These are phyloP conservation scores for Zangia roseola DNA, from an alignment of 768 basidiomycete genomes.

Conservation along the genomic window DNA sequence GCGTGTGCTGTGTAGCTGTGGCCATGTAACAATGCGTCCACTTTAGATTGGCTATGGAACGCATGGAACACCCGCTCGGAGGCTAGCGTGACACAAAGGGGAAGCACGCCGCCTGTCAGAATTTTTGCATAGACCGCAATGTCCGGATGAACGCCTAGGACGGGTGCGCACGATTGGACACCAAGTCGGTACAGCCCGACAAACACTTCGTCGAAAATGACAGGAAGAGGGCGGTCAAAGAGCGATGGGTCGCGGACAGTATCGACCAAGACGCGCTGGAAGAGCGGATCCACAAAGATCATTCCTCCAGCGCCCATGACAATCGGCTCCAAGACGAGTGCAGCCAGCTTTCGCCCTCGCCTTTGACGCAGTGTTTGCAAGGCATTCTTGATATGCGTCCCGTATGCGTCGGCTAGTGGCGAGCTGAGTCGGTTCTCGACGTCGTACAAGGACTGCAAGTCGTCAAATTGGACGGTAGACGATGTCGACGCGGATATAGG, in stretches of 20 bases:
- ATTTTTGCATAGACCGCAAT: constrained; percentile 92
- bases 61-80: constrained; percentile 76
- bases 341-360: constrained; percentile 52
- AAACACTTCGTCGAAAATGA: constrained; percentile 97
- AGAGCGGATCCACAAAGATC: constrained; percentile 96
- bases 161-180: constrained; percentile 55
- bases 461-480: constrained; percentile 29
- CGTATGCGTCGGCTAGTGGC: constrained; percentile 64
- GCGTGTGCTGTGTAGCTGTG: constrained; percentile 97
- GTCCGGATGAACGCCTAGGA: constrained; percentile 78
- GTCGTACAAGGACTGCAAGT: constrained; percentile 67
- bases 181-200: constrained; percentile 90
- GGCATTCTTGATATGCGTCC: constrained; percentile 50
- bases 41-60: constrained; percentile 73
- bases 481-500: constrained; percentile 38
- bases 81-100: constrained; percentile 83
- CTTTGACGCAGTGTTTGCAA: constrained; percentile 46
- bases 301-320: constrained; percentile 96
- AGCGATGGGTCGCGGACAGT: constrained; percentile 56
- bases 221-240: constrained; percentile 61
- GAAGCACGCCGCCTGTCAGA: constrained; percentile 89
- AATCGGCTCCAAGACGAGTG: constrained; percentile 87
- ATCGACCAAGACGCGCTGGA: constrained; percentile 86
- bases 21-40: constrained; percentile 87
- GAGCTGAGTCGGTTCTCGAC: constrained; percentile 58